Conservation (phyloP, 176 grass and related monocot genomes). For the Alopecurus myosuroides region DNA sequence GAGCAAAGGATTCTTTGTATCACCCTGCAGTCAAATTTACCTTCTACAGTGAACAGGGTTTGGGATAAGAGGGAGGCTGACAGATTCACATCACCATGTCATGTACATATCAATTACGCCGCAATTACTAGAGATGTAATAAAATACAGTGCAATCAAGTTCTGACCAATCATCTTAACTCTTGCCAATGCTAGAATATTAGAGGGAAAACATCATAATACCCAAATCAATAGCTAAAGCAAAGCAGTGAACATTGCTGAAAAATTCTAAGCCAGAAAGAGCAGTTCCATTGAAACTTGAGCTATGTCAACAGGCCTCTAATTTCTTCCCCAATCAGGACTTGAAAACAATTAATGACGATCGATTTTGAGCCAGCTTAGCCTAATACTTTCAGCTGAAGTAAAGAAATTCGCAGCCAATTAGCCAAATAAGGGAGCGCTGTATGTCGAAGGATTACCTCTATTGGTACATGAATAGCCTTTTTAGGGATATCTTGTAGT, state of each 20-base stretch:
- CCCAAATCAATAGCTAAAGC: neutral
- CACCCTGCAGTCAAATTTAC: neutral
- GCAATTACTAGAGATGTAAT: neutral
- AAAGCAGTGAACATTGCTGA: neutral
- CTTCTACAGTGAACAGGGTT: neutral
- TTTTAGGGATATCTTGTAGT: constrained; percentile 87
- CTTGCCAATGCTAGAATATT: neutral
- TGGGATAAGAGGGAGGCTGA: neutral
- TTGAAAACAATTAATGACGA: neutral
- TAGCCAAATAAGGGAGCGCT: neutral
- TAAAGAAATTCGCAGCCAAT: neutral
- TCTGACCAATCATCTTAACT: neutral
- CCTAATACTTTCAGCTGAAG: neutral
- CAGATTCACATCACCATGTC: constrained; percentile 1
- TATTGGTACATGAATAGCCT: constrained; percentile 75
- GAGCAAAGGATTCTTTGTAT: neutral
- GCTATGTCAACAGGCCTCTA: neutral
- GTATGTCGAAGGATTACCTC: constrained; percentile 50
- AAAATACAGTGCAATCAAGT: neutral
- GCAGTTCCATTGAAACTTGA: neutral
- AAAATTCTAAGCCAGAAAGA: neutral
- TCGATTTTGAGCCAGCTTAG: neutral
- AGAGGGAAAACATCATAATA: neutral
- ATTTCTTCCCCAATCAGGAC: constrained; percentile 2
- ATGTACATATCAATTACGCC: neutral